Percentiles rank a stretch among this genome's conserved stretches.
phyloP scores from a whole-genome alignment of 2,329 filamentous ascomycete species.

The Xylaria sp. region DNA sequence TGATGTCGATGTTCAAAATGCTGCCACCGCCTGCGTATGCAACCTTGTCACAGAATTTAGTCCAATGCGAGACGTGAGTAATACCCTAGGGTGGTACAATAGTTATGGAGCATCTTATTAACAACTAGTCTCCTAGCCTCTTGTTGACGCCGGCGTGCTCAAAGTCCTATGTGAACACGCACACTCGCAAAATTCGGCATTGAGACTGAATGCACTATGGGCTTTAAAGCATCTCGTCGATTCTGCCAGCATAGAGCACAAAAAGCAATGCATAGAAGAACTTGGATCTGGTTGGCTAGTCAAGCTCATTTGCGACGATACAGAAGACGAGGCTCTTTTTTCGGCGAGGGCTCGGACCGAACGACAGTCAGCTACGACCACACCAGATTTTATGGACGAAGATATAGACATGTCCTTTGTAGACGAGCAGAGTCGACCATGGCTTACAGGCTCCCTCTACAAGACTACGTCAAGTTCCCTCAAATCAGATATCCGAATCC shows the following conservation, averaged over 20 bases:
- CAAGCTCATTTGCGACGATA: conserved; percentile 76
- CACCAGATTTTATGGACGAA: conserved; percentile 62
- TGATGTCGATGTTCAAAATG: conserved; percentile 83
- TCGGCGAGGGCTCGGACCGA: conserved; percentile 52
- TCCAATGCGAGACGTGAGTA: conserved; percentile 84
- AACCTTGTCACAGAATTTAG: conserved; percentile 91
- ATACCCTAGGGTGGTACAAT: conserved; percentile 41
- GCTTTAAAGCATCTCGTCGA: conserved; percentile 90
- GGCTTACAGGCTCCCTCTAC: conserved; percentile 39
- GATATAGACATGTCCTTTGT: conserved; percentile 67
- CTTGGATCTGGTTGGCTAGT: conserved; percentile 84
- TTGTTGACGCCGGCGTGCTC: conserved; percentile 79
- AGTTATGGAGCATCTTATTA: conserved; percentile 26
- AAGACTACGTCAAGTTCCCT: conserved; percentile 34
- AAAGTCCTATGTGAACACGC: conserved; percentile 85
- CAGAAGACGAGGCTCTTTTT: conserved; percentile 63
- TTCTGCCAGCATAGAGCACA: conserved; percentile 75
- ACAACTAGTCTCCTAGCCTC: conserved; percentile 61
- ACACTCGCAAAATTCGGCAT: conserved; percentile 79
- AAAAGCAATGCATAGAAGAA: conserved; percentile 80
- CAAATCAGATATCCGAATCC: conserved; percentile 41
- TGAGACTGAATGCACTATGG: conserved; percentile 90
- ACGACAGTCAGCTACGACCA: conserved; percentile 40
- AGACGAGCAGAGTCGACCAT: conserved; percentile 55
- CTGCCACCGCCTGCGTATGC: conserved; percentile 83